Conservation (phyloP, 257 asterid genomes). For the Galeopsis tetrahit region DNA sequence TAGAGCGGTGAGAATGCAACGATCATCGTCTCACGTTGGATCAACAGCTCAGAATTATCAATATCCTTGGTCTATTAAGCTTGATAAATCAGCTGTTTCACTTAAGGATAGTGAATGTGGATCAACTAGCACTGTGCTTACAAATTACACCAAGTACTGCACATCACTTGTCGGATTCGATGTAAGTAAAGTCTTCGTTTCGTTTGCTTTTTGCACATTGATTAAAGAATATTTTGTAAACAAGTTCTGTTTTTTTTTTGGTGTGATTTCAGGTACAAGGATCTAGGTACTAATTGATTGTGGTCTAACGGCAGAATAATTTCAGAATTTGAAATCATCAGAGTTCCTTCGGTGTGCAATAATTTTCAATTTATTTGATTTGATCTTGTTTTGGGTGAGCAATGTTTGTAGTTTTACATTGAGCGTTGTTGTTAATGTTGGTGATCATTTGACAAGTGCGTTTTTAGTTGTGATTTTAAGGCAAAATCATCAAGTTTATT, state of each 20-base stretch:
- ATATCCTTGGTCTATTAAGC: constrained; percentile 91
- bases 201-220: too few relatives aligned
- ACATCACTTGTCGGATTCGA: constrained; percentile 85
- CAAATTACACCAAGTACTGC: constrained; percentile 75
- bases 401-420: constrained; percentile 28
- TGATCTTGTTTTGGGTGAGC: constrained; percentile 27
- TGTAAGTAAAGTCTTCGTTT: too few relatives aligned
- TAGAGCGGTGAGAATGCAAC: constrained; percentile 83
- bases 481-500: constrained; percentile 22
- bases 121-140: constrained; percentile 72
- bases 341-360: constrained; percentile 14
- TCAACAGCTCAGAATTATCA: constrained; percentile 65
- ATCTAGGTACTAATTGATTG: constrained; percentile 46
- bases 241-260: neutral
- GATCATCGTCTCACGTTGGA: constrained; percentile 89
- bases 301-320: constrained; percentile 9
- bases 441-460: constrained; percentile 25
- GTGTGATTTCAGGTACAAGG: constrained; percentile 60
- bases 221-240: too few relatives aligned
- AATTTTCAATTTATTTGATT: constrained; percentile 6
- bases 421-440: neutral
- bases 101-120: constrained; percentile 91
- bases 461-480: constrained; percentile 27
- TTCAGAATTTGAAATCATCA: neutral
- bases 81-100: constrained; percentile 72